These are phyloP conservation scores for Suillus subluteus DNA, from an alignment of 768 basidiomycete genomes.

Conservation along the genomic window DNA sequence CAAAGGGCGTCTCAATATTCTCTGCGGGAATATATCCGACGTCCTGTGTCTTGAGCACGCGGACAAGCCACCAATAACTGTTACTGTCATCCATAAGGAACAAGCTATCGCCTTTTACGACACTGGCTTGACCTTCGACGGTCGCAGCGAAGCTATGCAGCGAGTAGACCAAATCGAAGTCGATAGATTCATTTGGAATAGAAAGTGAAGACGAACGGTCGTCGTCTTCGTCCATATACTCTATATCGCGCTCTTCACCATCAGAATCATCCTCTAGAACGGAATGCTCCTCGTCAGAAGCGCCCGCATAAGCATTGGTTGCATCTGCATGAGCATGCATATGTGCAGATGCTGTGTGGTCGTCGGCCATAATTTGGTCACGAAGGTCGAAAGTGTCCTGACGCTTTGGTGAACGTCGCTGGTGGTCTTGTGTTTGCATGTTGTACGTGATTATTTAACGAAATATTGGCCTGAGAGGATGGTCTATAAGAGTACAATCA, in stretches of 20 bases:
- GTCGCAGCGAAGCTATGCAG: constrained; percentile 97
- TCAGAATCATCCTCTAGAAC: constrained; percentile 87
- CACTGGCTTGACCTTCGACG: constrained; percentile 97
- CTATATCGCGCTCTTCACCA: constrained; percentile 64
- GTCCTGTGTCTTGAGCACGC: constrained; percentile 97
- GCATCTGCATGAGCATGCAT: constrained; percentile 52
- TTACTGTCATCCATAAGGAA: constrained; percentile 98
- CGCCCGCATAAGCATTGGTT: constrained; percentile 40
- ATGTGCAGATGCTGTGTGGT: constrained; percentile 49
- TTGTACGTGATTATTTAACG: background rate
- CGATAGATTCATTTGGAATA: constrained; percentile 89
- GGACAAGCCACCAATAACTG: constrained; percentile 99
- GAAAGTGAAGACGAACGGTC: constrained; percentile 82
- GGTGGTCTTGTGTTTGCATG: constrained; percentile 36
- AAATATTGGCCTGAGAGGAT: constrained; percentile 3
- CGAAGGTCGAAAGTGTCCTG: constrained; percentile 77
- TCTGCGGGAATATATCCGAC: constrained; percentile 99
- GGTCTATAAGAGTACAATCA: background rate
- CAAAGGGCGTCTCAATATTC: constrained; percentile 98
- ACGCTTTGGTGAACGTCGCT: constrained; percentile 32
- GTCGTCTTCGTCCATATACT: constrained; percentile 74
- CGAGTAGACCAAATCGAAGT: constrained; percentile 92
- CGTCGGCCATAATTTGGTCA: constrained; percentile 59
- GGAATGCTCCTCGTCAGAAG: constrained; percentile 79
- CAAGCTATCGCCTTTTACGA: constrained; percentile 96